phyloP scores from a whole-genome alignment of 2,329 filamentous ascomycete species.

The Alternaria gansuensis region DNA sequence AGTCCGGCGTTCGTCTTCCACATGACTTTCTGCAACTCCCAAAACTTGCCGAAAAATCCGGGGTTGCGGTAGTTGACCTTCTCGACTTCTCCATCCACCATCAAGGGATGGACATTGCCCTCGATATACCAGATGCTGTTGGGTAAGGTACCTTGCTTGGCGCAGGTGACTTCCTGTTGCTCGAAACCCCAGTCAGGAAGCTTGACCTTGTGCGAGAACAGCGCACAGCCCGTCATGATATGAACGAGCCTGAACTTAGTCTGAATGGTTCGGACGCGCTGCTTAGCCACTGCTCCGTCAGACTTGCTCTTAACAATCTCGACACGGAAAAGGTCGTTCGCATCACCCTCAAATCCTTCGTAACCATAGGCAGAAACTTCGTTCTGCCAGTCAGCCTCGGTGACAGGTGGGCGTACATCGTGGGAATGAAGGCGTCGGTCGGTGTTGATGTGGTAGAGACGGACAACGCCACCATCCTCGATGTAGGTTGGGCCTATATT shows the following conservation, averaged over 20 bases:
- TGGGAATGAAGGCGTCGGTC: constrained; percentile 94
- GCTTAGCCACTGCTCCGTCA: constrained; percentile 78
- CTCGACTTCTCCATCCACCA: constrained; percentile 73
- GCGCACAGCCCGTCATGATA: constrained; percentile 92
- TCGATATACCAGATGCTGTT: constrained; percentile 99
- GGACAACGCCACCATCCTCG: constrained; percentile 80
- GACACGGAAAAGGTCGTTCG: constrained; percentile 93
- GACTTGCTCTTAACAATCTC: constrained; percentile 95
- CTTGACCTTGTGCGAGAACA: constrained; percentile 99
- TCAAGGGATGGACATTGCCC: constrained; percentile 82
- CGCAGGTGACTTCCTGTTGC: constrained; percentile 99
- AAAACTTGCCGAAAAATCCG: constrained; percentile 97
- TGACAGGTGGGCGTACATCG: constrained; percentile 72
- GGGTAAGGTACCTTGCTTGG: constrained; percentile 85
- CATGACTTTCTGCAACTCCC: constrained; percentile 97
- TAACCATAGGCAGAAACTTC: constrained; percentile 98
- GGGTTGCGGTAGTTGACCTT: constrained; percentile 96
- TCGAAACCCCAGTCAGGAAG: constrained; percentile 97
- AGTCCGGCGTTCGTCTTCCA: constrained; percentile 98
- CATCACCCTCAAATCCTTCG: constrained; percentile 94
- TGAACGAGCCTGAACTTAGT: constrained; percentile 96
- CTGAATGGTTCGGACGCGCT: constrained; percentile 89
- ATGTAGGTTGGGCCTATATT: constrained; percentile 73
- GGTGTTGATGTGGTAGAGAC: constrained; percentile 83
- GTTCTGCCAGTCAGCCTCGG: constrained; percentile 77